Conservation (phyloP, 2,329 filamentous ascomycete genomes). For the Penicillium sp. region DNA sequence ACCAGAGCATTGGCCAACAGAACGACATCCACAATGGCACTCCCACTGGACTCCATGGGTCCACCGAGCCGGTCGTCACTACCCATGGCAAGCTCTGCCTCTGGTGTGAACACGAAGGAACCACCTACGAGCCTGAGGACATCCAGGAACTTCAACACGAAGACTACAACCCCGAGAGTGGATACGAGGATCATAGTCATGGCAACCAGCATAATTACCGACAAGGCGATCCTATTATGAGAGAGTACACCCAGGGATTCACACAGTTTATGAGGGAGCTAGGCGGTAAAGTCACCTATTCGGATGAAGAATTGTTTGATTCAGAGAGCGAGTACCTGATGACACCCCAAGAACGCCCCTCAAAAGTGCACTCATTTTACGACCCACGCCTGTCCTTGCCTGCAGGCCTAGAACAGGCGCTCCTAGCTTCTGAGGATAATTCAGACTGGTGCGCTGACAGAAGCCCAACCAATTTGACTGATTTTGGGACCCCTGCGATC, state of each 20-base stretch:
- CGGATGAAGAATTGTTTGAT: not conserved
- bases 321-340: not conserved
- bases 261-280: not conserved
- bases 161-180: not conserved
- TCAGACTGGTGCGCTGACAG: not conserved
- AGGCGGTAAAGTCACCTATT: not conserved
- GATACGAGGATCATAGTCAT: not conserved
- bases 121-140: not conserved
- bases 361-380: not conserved
- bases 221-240: not conserved
- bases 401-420: not conserved
- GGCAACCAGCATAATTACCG: no score
- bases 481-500: not conserved
- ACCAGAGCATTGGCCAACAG: not conserved
- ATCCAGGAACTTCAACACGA: not conserved
- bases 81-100: not conserved
- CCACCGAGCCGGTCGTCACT: not conserved
- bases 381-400: no score
- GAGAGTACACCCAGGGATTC: not conserved
- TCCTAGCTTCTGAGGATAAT: not conserved
- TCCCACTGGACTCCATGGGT: not conserved
- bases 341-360: not conserved
- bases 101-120: not conserved
- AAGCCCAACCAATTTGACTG: no score
- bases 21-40: not conserved